Conservation (phyloP, 2,329 filamentous ascomycete species). For the Pestalotiopsis fici region DNA sequence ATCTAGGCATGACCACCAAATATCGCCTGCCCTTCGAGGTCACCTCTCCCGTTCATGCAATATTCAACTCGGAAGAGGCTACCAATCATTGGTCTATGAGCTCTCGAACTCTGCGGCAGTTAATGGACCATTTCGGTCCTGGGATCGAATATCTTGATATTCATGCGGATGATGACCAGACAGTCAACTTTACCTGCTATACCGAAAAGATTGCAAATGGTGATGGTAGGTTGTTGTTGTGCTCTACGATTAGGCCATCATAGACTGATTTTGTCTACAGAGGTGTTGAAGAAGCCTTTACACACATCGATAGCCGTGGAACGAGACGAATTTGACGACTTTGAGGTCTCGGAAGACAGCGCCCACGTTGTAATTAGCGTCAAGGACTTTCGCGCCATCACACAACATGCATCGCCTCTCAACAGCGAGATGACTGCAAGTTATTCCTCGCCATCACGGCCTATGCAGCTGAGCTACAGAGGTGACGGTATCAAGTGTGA, state of each 20-base stretch:
- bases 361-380: conserved; percentile 80
- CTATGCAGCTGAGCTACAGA: conserved; percentile 72
- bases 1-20: conserved; percentile 70
- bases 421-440: conserved; percentile 66
- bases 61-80: conserved; percentile 69
- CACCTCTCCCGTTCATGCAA: conserved; percentile 72
- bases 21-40: conserved; percentile 77
- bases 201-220: conserved; percentile 77
- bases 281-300: conserved; percentile 77
- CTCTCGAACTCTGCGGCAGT: conserved; percentile 69
- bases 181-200: conserved; percentile 77
- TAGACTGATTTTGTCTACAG: conserved; percentile 38
- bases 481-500: conserved; percentile 71
- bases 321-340: conserved; percentile 74
- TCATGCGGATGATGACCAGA: conserved; percentile 70
- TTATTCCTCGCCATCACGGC: conserved; percentile 71
- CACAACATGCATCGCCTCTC: conserved; percentile 72
- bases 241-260: background rate
- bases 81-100: conserved; percentile 73
- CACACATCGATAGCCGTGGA: conserved; percentile 80
- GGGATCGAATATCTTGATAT: conserved; percentile 82
- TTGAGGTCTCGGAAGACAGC: conserved; percentile 68
- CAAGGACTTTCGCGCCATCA: conserved; percentile 80
- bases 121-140: conserved; percentile 79
- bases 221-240: conserved; percentile 46